These are phyloP conservation scores for Vitis rupestris DNA, from an alignment of 164 flowering plant genomes.

Conservation along the genomic window DNA sequence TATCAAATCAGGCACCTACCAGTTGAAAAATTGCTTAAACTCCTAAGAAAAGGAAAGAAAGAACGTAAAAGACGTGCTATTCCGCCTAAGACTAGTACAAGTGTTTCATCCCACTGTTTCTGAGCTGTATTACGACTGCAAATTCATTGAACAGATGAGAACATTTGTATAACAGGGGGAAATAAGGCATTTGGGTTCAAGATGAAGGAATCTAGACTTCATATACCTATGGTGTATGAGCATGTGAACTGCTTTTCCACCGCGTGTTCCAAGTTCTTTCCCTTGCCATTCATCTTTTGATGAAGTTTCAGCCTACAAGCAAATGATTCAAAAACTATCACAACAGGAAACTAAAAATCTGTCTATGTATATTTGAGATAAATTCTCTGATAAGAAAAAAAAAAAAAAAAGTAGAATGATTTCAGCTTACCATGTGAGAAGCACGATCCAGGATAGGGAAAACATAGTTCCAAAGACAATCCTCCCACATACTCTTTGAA, in stretches of 20 bases:
- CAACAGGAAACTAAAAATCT: background rate
- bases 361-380: background rate
- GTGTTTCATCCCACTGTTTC: slow-evolving; percentile 99
- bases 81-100: slow-evolving; percentile 90
- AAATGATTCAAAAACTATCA: slow-evolving; percentile 7
- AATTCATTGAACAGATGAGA: slow-evolving; percentile 13
- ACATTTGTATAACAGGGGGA: background rate
- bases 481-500: slow-evolving; percentile 91
- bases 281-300: slow-evolving; percentile 99
- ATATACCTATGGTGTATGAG: slow-evolving; percentile 96
- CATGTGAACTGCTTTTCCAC: slow-evolving; percentile 99
- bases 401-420: background rate
- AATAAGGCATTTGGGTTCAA: background rate
- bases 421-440: slow-evolving; percentile 70
- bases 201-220: background rate
- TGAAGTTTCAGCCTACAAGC: slow-evolving; percentile 79
- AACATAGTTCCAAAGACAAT: slow-evolving; percentile 93
- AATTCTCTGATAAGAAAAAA: no score
- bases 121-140: slow-evolving; percentile 97
- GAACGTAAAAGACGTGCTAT: slow-evolving; percentile 89
- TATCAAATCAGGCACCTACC: slow-evolving; percentile 42
- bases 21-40: slow-evolving; percentile 71
- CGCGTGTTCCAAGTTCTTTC: slow-evolving; percentile 94
- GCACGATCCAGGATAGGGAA: slow-evolving; percentile 82
- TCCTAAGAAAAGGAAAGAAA: slow-evolving; percentile 74